Evolutionary conservation across 129 eudicot species (phyloP).

Genomic region (Rutidosis leptorrhynchoides): DNA sequence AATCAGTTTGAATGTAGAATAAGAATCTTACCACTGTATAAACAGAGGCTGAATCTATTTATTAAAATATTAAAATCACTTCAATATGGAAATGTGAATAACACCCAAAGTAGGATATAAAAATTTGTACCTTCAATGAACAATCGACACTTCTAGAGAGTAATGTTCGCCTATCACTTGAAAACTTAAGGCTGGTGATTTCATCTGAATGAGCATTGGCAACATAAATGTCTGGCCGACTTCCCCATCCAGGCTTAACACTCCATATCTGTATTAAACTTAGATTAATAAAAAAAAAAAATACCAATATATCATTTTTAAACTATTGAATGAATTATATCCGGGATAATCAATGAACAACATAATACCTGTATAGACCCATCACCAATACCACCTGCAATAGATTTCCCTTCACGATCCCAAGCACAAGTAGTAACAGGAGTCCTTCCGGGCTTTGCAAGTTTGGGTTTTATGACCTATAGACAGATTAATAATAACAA

Average conservation of each 20-base stretch:
- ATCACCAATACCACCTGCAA: constrained; percentile 94
- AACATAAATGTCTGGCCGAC: constrained; percentile 85
- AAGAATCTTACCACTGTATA: too few relatives aligned
- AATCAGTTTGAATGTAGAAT: not conserved
- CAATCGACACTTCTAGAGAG: constrained; percentile 91
- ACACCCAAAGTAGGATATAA: not conserved
- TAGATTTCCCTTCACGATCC: constrained; percentile 91
- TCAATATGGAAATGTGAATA: not conserved
- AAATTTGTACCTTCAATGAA: constrained; percentile 67
- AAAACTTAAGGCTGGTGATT: constrained; percentile 80
- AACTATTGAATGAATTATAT: not conserved
- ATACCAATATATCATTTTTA: not conserved
- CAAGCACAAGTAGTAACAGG: constrained; percentile 96
- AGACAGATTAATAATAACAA: constrained; percentile 15
- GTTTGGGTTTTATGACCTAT: constrained; percentile 96
- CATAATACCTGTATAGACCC: constrained; percentile 89
- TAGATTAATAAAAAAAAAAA: not conserved
- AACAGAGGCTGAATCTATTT: not conserved
- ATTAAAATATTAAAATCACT: not conserved
- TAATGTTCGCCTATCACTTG: constrained; percentile 78
- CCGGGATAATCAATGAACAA: constrained; percentile 2
- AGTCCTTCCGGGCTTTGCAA: constrained; percentile 88
- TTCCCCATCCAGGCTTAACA: constrained; percentile 93
- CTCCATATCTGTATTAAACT: constrained; percentile 66
- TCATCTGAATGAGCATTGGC: constrained; percentile 74